Evolutionary conservation across 2,329 filamentous ascomycete genomes (phyloP).

Genomic region (Fusarium nodosum): DNA sequence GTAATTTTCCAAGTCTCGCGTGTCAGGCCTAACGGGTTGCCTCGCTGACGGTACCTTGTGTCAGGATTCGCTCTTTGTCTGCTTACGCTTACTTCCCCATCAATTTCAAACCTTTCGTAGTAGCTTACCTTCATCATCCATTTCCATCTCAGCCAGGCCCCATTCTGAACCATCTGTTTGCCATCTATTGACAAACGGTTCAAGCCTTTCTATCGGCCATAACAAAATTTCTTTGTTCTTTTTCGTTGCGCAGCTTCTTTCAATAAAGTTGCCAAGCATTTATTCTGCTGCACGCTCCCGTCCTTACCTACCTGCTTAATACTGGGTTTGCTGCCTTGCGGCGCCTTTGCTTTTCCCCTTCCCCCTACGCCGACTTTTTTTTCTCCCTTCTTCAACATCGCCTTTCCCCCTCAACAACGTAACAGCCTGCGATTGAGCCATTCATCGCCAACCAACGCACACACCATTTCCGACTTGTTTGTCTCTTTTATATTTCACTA

Average conservation of each 20-base stretch:
- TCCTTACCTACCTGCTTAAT: slow-evolving; percentile 32
- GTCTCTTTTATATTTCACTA: slow-evolving; percentile 25
- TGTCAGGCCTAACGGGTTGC: slow-evolving; percentile 22
- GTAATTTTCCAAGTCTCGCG: not conserved
- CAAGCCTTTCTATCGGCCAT: slow-evolving; percentile 24
- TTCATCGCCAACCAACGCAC: slow-evolving; percentile 43
- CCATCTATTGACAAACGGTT: slow-evolving; percentile 39
- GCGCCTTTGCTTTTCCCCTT: slow-evolving; percentile 45
- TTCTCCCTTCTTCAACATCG: slow-evolving; percentile 48
- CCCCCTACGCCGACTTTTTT: slow-evolving; percentile 47
- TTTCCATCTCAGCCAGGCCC: slow-evolving; percentile 34
- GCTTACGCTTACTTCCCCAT: slow-evolving; percentile 33
- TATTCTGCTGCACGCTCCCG: slow-evolving; percentile 33
- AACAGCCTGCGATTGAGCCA: slow-evolving; percentile 45
- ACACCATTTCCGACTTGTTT: slow-evolving; percentile 36
- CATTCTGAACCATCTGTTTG: slow-evolving; percentile 38
- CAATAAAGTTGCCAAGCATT: slow-evolving; percentile 35
- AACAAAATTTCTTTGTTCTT: slow-evolving; percentile 33
- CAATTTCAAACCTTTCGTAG: slow-evolving; percentile 20
- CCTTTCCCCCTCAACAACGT: slow-evolving; percentile 38
- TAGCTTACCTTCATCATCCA: slow-evolving; percentile 37
- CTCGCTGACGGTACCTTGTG: slow-evolving; percentile 39
- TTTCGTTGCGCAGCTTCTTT: slow-evolving; percentile 31
- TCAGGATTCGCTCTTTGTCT: slow-evolving; percentile 30
- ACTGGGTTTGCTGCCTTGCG: slow-evolving; percentile 36